Base-by-base conservation (phyloP, 257 asterid species). In the Penstemon davidsonii region DNA sequence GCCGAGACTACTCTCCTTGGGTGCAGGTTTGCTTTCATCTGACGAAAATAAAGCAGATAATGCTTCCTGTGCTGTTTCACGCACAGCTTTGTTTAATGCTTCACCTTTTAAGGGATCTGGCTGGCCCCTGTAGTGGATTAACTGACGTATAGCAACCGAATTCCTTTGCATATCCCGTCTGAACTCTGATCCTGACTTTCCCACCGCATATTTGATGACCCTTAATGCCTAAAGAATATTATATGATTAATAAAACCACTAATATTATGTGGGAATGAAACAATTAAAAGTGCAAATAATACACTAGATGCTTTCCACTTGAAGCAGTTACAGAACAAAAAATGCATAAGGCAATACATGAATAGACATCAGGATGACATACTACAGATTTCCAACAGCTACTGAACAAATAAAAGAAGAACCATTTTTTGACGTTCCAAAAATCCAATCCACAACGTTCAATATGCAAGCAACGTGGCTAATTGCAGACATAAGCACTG, bases 161-260 rank as follows among this genome's bases (percentile, higher is more conserved):
- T 94, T 85, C 85, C 99, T 83, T 72, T 94, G 99, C 96, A 94
- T 94, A 84, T 94, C 99, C 79, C 99, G 87, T 81, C 89, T 84
- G 71, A 94, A 94, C 80, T 87, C 97, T 19, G 92, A 73, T 78
- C 99, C 96, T 1, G 99, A 90, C 87, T 94, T 94, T 66, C 89
- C 97, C 69, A 94, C 89, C 0, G 95, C 90, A 78, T 94, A 94
- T 77, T 94, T 94, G 78, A 94, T 83, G 67, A 91, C 82, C 76
- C 99, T 85, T 44, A 94, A 75, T 61, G 97, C 97, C 99, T 93
- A 76, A 59, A 60, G 38, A 60, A 66, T 18, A 74, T 57, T 41
- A 62, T 15, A 19, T 42, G 44, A 73, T 63, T 39, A n/a, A 54
- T 5, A 25, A 19, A 5, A 18, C 53, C 60, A 55, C 65, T 53